Conservation (phyloP, 108 stramenopile species). For the Epithemia pelagica region DNA sequence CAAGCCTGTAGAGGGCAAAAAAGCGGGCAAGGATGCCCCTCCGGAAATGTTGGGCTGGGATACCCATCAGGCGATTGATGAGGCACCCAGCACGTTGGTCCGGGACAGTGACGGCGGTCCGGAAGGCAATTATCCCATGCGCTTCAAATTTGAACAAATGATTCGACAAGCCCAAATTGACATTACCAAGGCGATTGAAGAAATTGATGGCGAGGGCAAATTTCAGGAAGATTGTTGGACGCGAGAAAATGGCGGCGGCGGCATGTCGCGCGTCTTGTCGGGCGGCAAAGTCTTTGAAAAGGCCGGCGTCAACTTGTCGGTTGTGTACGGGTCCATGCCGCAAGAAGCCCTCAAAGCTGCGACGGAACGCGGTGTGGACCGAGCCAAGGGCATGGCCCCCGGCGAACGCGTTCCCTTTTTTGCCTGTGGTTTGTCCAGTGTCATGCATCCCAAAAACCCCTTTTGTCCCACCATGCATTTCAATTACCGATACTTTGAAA, state of each 20-base stretch:
- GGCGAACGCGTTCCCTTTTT: slow-evolving; percentile 94
- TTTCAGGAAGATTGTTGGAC: slow-evolving; percentile 95
- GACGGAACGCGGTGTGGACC: slow-evolving; percentile 91
- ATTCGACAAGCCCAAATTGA: slow-evolving; percentile 86
- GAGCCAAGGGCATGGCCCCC: slow-evolving; percentile 86
- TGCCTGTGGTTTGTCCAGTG: slow-evolving; percentile 91
- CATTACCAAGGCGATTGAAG: slow-evolving; percentile 87
- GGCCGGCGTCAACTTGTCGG: slow-evolving; percentile 95
- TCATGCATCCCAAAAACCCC: slow-evolving; percentile 98
- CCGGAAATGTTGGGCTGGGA: slow-evolving; percentile 89
- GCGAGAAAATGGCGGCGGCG: slow-evolving; percentile 93
- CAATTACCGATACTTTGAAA: slow-evolving; percentile 99
- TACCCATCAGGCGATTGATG: slow-evolving; percentile 67
- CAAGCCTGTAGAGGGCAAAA: neutral
- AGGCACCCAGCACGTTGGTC: slow-evolving; percentile 54
- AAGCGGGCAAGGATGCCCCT: slow-evolving; percentile 39
- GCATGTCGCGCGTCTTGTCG: slow-evolving; percentile 88
- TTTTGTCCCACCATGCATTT: slow-evolving; percentile 98
- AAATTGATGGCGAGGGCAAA: slow-evolving; percentile 84
- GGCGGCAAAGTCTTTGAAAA: slow-evolving; percentile 98
- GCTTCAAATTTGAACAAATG: slow-evolving; percentile 88
- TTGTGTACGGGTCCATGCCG: slow-evolving; percentile 93
- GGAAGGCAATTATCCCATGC: slow-evolving; percentile 94
- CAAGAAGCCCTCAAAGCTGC: slow-evolving; percentile 93
- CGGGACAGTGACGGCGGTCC: slow-evolving; percentile 75